These are phyloP conservation scores for Scopulariopsis brevicaulis DNA, from an alignment of 2,329 filamentous ascomycete species.

Conservation along the genomic window DNA sequence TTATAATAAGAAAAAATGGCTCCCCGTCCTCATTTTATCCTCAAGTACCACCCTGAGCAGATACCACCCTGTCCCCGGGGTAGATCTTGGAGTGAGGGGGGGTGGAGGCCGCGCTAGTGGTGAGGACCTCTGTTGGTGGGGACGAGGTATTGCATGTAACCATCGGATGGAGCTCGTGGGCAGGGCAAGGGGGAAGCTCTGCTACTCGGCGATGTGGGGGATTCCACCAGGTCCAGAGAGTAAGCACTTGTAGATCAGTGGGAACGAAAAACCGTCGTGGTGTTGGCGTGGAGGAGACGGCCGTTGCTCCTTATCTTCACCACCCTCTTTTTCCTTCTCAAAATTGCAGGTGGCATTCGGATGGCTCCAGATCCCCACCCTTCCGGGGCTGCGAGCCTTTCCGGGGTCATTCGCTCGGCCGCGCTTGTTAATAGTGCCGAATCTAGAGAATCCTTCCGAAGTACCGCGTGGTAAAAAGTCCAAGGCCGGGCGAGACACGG, in stretches of 20 bases:
- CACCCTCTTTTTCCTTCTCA: background rate
- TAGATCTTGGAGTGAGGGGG: background rate
- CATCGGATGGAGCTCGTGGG: too few species aligned
- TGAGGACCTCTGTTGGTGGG: background rate
- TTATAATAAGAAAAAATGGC: background rate
- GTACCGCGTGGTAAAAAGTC: too few species aligned
- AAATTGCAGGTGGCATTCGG: background rate
- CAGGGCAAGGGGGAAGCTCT: too few species aligned
- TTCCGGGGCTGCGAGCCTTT: background rate
- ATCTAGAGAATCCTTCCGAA: too few species aligned
- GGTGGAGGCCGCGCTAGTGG: background rate
- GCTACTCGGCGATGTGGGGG: too few species aligned
- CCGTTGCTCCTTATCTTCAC: background rate
- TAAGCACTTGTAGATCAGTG: background rate
- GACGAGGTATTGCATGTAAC: background rate
- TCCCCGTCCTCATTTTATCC: background rate
- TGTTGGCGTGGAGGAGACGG: background rate
- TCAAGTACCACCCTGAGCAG: background rate
- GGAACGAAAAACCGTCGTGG: background rate
- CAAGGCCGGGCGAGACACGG: too few species aligned
- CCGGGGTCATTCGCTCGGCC: too few species aligned
- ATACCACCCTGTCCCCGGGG: background rate
- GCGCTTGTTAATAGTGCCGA: too few species aligned
- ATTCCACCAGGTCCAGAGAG: too few species aligned
- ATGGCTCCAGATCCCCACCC: background rate